Base-by-base conservation (phyloP, 1,284 basidiomycete genomes). In the Fistulina hepatica region DNA sequence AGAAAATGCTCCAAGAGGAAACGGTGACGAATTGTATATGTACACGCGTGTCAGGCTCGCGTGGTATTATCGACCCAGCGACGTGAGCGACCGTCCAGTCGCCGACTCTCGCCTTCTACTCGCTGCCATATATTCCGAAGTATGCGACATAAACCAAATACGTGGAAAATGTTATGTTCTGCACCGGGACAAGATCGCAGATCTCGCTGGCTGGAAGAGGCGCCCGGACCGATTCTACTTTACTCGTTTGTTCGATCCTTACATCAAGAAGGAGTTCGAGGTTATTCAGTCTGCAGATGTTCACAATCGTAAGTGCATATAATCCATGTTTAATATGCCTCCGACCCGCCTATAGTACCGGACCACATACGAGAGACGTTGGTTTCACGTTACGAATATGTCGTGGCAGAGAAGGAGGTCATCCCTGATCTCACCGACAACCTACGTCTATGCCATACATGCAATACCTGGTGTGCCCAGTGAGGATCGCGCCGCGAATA, bases 261-360 rank as follows among this genome's bases (percentile, higher is more conserved):
- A 97, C 63, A 89, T 97, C 60, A 93, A 95, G 65, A 88, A 91
- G 58, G 94, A 95, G 62, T 97, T 94, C 61, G 95, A 98, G 59
- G 84, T 97, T 48, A 80, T 98, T 42, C 81, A 86, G 39, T 79
- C 89, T 19, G 75, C 75, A 33, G 84, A 83, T 52, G 79, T 95
- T 41, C 76, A 81, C 49, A 98, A 98, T 59, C 69, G 91, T 95
- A 56, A 52, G 89, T 74, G 15, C 13, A 44, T 40, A 39, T 33
- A 38, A 33, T 41, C 43, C 42, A 42, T 32, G 44, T 39, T 48
- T 37, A 45, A 48, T 46, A 45, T 37, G 43, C 39, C 38, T 46
- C 39, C 41, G 35, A 36, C 33, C 40, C 39, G 39, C 42, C 48
- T 37, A 33, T 42, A 93, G 89, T 93, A 27, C 90, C 90, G 22